Percentiles rank a stretch among this genome's conserved stretches.
These are phyloP conservation scores for Wickerhamiella kurtzmanii DNA, from an alignment of 805 yeast species.

Conservation along the genomic window DNA sequence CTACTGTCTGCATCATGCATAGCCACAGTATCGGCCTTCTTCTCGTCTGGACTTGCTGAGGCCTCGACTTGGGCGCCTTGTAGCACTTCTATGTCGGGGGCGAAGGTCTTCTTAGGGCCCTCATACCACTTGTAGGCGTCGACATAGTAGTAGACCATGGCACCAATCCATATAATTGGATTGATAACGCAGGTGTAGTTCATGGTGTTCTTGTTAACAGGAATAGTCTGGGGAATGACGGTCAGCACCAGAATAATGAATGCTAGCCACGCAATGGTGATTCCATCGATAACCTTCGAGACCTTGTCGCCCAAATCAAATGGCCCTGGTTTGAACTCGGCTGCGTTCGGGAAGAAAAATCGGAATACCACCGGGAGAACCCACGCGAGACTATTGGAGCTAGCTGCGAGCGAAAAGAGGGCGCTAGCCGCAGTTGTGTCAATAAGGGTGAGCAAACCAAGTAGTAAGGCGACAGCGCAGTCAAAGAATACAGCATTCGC, in stretches of 20 bases:
- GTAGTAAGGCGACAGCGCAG: slow-evolving; percentile 32
- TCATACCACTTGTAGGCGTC: slow-evolving; percentile 41
- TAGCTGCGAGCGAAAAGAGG: slow-evolving; percentile 47
- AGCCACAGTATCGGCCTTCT: not conserved
- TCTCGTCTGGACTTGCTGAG: not conserved
- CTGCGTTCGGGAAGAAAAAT: slow-evolving; percentile 26
- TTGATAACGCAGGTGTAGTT: slow-evolving; percentile 58
- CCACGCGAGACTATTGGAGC: slow-evolving; percentile 54
- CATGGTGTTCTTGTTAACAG: slow-evolving; percentile 34
- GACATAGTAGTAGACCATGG: slow-evolving; percentile 37
- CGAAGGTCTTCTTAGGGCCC: slow-evolving; percentile 34
- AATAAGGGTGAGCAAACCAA: slow-evolving; percentile 47
- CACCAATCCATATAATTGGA: slow-evolving; percentile 38
- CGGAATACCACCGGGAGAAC: slow-evolving; percentile 40
- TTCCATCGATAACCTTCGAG: slow-evolving; percentile 34
- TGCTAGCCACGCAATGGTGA: slow-evolving; percentile 36
- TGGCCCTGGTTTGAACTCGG: slow-evolving; percentile 50
- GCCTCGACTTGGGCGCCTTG: not conserved
- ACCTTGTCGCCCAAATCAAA: slow-evolving; percentile 43
- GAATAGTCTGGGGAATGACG: slow-evolving; percentile 43
- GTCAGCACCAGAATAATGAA: slow-evolving; percentile 40
- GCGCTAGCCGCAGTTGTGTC: slow-evolving; percentile 51
- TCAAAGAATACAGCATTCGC: slow-evolving; percentile 48
- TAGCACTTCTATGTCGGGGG: not conserved
- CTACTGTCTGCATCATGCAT: not conserved